phyloP scores from a whole-genome alignment of 441 rosid genomes.

The Bruguiera hainesii region DNA sequence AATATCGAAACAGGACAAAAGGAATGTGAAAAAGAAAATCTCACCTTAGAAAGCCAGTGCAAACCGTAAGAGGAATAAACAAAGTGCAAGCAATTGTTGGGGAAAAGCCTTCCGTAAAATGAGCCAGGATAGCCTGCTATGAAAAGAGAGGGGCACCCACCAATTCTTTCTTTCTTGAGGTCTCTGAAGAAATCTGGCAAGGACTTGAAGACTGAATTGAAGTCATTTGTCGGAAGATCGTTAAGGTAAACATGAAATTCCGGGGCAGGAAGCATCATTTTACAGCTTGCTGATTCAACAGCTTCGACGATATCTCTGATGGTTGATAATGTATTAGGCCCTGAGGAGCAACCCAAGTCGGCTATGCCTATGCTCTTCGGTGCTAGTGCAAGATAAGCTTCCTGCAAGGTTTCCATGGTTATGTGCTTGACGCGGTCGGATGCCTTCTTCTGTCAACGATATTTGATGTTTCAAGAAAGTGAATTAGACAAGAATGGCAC shows the following conservation, averaged over 20 bases:
- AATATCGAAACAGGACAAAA: not conserved
- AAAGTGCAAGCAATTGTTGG: slow-evolving; percentile 60
- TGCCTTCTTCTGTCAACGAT: slow-evolving; percentile 55
- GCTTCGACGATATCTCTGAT: slow-evolving; percentile 55
- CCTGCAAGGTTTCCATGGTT: slow-evolving; percentile 50
- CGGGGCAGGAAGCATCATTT: slow-evolving; percentile 25
- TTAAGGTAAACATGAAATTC: slow-evolving; percentile 65
- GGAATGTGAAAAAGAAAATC: not conserved
- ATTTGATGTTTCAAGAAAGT: not conserved
- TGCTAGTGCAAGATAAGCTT: slow-evolving; percentile 35
- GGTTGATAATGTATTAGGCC: slow-evolving; percentile 69
- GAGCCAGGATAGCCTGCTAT: slow-evolving; percentile 80
- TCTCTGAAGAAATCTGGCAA: slow-evolving; percentile 63
- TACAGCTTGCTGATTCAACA: slow-evolving; percentile 34
- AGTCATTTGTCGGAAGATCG: slow-evolving; percentile 87
- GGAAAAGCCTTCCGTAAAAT: slow-evolving; percentile 78
- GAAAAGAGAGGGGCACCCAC: slow-evolving; percentile 39
- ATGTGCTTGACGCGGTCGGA: slow-evolving; percentile 72
- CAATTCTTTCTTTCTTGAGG: slow-evolving; percentile 39
- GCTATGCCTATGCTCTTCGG: slow-evolving; percentile 69
- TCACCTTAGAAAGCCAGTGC: slow-evolving; percentile 93
- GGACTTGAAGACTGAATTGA: slow-evolving; percentile 71
- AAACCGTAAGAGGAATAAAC: slow-evolving; percentile 63
- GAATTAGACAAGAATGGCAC: not conserved
- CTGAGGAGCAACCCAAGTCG: slow-evolving; percentile 89